These are phyloP conservation scores for Epicoccum nigrum DNA, from an alignment of 2,329 filamentous ascomycete genomes.

Conservation along the genomic window DNA sequence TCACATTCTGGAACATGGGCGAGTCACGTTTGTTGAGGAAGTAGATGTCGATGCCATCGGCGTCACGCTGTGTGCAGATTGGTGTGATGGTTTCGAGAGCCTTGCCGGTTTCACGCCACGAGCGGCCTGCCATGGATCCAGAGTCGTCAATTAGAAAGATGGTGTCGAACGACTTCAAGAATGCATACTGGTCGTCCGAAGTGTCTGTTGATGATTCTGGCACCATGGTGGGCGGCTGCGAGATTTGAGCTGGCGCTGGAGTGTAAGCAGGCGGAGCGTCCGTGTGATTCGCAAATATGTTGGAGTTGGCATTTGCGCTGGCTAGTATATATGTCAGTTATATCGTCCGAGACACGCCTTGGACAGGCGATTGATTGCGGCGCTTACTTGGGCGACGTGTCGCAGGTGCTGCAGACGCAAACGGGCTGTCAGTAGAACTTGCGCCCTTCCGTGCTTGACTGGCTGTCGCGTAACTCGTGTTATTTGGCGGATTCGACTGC, in stretches of 20 bases:
- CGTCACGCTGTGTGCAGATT: constrained; percentile 79
- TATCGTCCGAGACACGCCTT: neutral
- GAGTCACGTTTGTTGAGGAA: constrained; percentile 77
- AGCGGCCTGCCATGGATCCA: constrained; percentile 78
- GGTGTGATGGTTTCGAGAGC: constrained; percentile 78
- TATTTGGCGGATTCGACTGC: constrained; percentile 20
- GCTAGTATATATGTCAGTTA: constrained; percentile 24
- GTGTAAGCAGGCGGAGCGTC: constrained; percentile 54
- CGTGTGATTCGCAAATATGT: constrained; percentile 32
- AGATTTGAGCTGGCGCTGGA: constrained; percentile 28
- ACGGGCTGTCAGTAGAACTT: constrained; percentile 25
- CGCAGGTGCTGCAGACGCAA: constrained; percentile 33
- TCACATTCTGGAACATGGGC: constrained; percentile 70
- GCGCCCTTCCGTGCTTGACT: constrained; percentile 1
- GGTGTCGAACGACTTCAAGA: constrained; percentile 82
- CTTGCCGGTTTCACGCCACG: constrained; percentile 75
- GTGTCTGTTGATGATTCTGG: constrained; percentile 25
- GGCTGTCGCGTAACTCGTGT: constrained; percentile 9
- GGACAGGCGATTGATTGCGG: neutral
- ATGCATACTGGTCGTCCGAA: constrained; percentile 78
- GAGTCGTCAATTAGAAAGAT: constrained; percentile 91
- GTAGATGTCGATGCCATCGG: constrained; percentile 87
- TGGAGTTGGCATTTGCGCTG: constrained; percentile 33
- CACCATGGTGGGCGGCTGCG: constrained; percentile 1
- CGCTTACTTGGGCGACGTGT: constrained; percentile 49